phyloP scores from a whole-genome alignment of 495 filamentous ascomycete genomes.

The Viridothelium virens region DNA sequence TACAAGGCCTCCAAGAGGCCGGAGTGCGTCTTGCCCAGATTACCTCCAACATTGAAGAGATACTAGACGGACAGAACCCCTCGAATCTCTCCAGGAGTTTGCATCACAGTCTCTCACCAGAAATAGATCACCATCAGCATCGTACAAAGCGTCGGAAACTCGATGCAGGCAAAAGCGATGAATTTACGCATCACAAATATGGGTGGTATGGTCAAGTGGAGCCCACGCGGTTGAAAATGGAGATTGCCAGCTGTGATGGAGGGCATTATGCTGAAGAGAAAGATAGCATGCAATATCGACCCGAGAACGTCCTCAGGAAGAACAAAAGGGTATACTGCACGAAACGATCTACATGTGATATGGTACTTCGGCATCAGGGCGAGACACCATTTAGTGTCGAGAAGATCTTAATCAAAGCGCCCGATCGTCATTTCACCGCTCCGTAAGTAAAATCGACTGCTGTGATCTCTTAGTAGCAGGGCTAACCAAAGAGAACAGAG shows the following conservation, averaged over 20 bases:
- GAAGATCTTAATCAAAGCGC: slow-evolving; percentile 82
- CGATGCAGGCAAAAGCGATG: slow-evolving; percentile 26
- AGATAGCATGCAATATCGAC: slow-evolving; percentile 49
- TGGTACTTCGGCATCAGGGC: slow-evolving; percentile 72
- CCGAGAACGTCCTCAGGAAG: slow-evolving; percentile 75
- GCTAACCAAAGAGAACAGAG: slow-evolving; percentile 42
- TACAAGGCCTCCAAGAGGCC: slow-evolving; percentile 7
- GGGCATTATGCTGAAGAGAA: slow-evolving; percentile 58
- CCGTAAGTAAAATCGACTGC: slow-evolving; percentile 55
- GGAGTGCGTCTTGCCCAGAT: slow-evolving; percentile 12
- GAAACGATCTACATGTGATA: slow-evolving; percentile 70
- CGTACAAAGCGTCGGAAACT: slow-evolving; percentile 13
- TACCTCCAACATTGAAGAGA: slow-evolving; percentile 5
- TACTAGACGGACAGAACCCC: slow-evolving; percentile 1
- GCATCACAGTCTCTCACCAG: not conserved
- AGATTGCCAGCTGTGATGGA: slow-evolving; percentile 82
- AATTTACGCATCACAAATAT: slow-evolving; percentile 42
- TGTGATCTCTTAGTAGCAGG: not conserved
- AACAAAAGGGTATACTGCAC: slow-evolving; percentile 85
- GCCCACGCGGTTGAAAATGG: slow-evolving; percentile 70
- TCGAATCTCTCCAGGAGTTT: not conserved
- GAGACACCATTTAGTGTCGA: slow-evolving; percentile 70
- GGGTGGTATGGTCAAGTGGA: slow-evolving; percentile 78
- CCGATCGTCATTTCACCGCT: slow-evolving; percentile 68
- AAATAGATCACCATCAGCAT: not conserved